These are phyloP conservation scores for Gautieria morchelliformis DNA, from an alignment of 768 basidiomycete species.

Conservation along the genomic window DNA sequence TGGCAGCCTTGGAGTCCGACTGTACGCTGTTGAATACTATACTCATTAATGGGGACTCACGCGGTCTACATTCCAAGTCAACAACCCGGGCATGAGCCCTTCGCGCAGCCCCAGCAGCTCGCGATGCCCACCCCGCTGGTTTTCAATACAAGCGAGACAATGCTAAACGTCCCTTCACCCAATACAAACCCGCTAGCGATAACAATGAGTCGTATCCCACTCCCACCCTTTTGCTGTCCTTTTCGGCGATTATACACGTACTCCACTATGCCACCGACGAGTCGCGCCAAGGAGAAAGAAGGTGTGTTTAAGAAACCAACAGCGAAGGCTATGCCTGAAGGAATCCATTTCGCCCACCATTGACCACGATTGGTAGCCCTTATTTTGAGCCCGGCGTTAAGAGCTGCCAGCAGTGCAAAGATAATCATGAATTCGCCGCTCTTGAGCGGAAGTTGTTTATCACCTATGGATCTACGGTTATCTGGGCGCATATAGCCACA, in stretches of 20 bases:
- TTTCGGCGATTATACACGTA: constrained; percentile 46
- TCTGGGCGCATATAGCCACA: no score
- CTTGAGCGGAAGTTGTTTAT: constrained; percentile 74
- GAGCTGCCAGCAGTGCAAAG: constrained; percentile 65
- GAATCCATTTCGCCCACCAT: constrained; percentile 67
- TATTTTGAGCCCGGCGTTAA: constrained; percentile 58
- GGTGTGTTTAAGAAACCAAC: constrained; percentile 96
- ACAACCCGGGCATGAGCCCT: constrained; percentile 65
- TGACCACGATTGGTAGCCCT: constrained; percentile 38
- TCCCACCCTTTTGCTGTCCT: constrained; percentile 26
- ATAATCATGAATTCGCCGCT: constrained; percentile 68
- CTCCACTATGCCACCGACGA: constrained; percentile 81
- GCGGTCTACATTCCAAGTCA: background rate
- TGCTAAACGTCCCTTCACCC: constrained; percentile 86
- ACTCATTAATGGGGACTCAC: no score
- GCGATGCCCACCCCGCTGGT: constrained; percentile 63
- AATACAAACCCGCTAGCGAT: constrained; percentile 93
- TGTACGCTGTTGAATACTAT: no score
- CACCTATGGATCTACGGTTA: constrained; percentile 39
- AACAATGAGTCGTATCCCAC: constrained; percentile 69
- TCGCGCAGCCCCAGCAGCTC: constrained; percentile 84
- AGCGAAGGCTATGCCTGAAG: constrained; percentile 90
- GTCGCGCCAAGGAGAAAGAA: constrained; percentile 83
- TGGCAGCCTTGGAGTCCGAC: no score
- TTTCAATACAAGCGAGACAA: constrained; percentile 65